Evolutionary conservation across 345 rosid species (phyloP).

Genomic region (Brassica carinata): DNA sequence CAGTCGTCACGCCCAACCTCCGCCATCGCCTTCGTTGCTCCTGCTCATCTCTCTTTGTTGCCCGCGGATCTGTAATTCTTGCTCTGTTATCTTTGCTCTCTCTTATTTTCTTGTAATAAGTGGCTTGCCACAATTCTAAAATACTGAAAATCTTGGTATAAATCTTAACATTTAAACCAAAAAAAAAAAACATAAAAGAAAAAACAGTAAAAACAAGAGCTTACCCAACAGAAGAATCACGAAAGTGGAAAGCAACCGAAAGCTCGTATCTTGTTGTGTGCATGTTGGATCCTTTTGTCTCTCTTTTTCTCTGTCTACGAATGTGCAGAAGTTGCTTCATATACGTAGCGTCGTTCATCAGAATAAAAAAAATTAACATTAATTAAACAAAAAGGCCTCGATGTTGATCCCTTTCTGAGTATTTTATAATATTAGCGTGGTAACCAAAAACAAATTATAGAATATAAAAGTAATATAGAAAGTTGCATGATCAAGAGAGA

Average conservation of each 20-base stretch:
- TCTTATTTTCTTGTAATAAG: too few species aligned
- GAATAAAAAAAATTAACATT: slow-evolving; percentile 29
- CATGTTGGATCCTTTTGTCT: slow-evolving; percentile 45
- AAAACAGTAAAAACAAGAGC: neutral
- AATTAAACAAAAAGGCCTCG: slow-evolving; percentile 37
- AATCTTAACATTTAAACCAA: too few species aligned
- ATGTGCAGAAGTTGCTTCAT: slow-evolving; percentile 38
- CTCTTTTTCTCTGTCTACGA: slow-evolving; percentile 33
- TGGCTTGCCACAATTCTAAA: too few species aligned
- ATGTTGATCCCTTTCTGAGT: slow-evolving; percentile 40
- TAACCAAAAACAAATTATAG: neutral
- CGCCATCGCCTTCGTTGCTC: too few species aligned
- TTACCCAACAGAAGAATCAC: slow-evolving; percentile 36
- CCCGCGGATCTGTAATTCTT: too few species aligned
- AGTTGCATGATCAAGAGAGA: slow-evolving; percentile 37
- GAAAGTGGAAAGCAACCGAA: slow-evolving; percentile 45
- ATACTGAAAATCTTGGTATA: too few species aligned
- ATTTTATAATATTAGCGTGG: slow-evolving; percentile 3
- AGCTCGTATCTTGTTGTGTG: slow-evolving; percentile 37
- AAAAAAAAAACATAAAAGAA: neutral
- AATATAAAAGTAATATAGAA: slow-evolving; percentile 9
- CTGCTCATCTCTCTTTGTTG: too few species aligned
- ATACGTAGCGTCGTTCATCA: slow-evolving; percentile 37
- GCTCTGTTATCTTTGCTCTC: too few species aligned
- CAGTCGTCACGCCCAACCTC: too few species aligned